Conservation (phyloP, 176 grass and related monocot species). For the Carex littledalei region DNA sequence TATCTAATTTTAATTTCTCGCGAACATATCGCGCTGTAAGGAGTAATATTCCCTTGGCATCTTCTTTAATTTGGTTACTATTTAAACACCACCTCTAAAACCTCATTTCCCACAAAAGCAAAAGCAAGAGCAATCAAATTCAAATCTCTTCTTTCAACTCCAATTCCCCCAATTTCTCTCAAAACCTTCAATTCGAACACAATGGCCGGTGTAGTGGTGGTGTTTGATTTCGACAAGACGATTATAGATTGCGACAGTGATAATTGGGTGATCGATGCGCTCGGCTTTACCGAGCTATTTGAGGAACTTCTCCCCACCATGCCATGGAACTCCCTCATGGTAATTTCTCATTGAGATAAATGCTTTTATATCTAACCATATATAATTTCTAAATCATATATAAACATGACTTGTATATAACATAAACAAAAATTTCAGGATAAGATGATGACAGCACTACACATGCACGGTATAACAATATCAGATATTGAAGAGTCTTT, state of each 20-base stretch:
- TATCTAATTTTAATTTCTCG: not conserved
- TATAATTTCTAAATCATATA: too few relatives aligned
- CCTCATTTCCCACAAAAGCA: conserved; percentile 13
- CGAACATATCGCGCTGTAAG: conserved; percentile 9
- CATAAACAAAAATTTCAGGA: conserved; percentile 28
- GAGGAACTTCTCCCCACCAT: conserved; percentile 81
- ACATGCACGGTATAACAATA: conserved; percentile 32
- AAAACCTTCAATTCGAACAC: not conserved
- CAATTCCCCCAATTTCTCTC: not conserved
- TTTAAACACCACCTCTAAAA: conserved; percentile 25
- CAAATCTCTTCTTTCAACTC: not conserved
- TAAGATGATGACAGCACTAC: conserved; percentile 58
- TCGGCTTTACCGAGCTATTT: conserved; percentile 56
- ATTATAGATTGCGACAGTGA: conserved; percentile 95
- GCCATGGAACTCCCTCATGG: conserved; percentile 84
- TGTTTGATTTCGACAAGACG: conserved; percentile 96
- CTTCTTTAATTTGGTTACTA: conserved; percentile 34
- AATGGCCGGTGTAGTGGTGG: conserved; percentile 45
- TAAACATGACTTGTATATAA: not conserved
- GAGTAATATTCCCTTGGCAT: conserved; percentile 62
- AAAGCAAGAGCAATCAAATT: not conserved
- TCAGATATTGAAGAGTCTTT: conserved; percentile 45
- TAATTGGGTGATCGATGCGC: conserved; percentile 60
- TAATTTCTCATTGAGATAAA: not conserved
- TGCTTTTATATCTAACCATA: too few relatives aligned